Evolutionary conservation across 23 red algal genomes (phyloP), one percentile per base, ranked within the genome.

Genomic region (Gracilariopsis chorda): DNA sequence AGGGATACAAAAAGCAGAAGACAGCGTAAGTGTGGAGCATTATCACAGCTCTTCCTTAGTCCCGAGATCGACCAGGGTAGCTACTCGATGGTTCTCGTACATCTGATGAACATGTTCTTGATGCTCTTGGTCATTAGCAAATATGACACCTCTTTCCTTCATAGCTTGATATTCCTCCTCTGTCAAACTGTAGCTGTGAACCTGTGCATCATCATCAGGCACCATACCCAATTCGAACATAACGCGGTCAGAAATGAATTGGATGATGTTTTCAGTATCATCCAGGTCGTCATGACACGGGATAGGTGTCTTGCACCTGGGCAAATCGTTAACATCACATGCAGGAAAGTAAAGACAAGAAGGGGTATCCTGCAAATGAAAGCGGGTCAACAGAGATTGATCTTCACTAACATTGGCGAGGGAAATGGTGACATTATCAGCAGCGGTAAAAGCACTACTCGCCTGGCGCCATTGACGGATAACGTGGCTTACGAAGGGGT

Each of bases 181-280:
- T 21, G 82, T 68, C 23, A 86, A 37, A 1, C 40, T 61, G 47
- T 86, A 86, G 2, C 41, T 86, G 10, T 39, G 3, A 36, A 2
- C 49, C 25, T 73, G 24, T 40, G n/a, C 34, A 13, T 80, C 75
- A 21, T 86, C 82, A 12, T 49, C 41, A 23, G 41, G 48, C 44
- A 70, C 60, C 32, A 86, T 53, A 28, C 82, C 82, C 17, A 86
- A 70, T 21, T 86, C 82, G 46, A 70, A 61, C 82, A 86, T 68
- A 19, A 86, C 43, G 17, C 62, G 37, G 43, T 69, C 58, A 21
- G 82, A 86, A 68, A 86, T 51, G 41, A 86, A 86, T 62, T 86
- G 82, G 48, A 86, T 86, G 62, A 86, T 86, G 17, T 86, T 69
- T 16, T 86, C 82, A 17, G 82, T 86, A 29, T 86, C 82, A 71